Base-by-base conservation (phyloP, 805 yeast genomes). In the Starmerella sp. region DNA sequence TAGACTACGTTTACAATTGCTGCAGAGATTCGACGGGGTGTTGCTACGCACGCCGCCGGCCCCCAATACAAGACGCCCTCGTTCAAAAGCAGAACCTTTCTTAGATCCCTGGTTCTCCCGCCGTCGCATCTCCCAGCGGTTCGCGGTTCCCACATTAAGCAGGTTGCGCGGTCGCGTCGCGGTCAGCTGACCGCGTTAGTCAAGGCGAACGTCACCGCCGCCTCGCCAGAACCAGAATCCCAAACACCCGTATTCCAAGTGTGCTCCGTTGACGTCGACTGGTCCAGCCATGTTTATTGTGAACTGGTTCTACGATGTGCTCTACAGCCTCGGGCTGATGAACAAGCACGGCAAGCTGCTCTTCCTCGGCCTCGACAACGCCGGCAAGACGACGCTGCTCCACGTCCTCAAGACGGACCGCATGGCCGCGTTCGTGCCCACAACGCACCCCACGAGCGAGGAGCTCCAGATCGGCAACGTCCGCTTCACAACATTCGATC, bases 361-460 rank as follows among this genome's bases (percentile, higher is more conserved):
- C 68, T 93, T 93, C 78, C 78, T 93, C 64, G 98, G 98, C 58
- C 82, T 93, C 59, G 98, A 93, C 72, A 93, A 93, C 65, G 98
- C 98, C 47, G 98, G 98, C 69, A 93, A 93, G 73, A 91, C 98
- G 54, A 87, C 95, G 29, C 72, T 86, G 61, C 73, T 86, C 63
- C 93, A 86, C 68, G 86, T 86, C 87, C 74, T 86, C 64, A 86
- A 79, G 75, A 93, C 93, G 69, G 99, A 93, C 73, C 83, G 99
- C 74, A 79, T 93, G 74, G 98, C 99, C 57, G 89, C 97, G 48
- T 79, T 93, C 66, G 96, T 89, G 72, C 98, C 98, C 65, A 93
- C 99, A 32, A 81, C 90, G 72, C 99, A 93, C 71, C 99, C 99
- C 17, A 73, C 99, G 17, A 88, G 96, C 30, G 99, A 93, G 73